Base-by-base conservation (phyloP, 148 eudicot genomes). In the Vaccinium macrocarpon region DNA sequence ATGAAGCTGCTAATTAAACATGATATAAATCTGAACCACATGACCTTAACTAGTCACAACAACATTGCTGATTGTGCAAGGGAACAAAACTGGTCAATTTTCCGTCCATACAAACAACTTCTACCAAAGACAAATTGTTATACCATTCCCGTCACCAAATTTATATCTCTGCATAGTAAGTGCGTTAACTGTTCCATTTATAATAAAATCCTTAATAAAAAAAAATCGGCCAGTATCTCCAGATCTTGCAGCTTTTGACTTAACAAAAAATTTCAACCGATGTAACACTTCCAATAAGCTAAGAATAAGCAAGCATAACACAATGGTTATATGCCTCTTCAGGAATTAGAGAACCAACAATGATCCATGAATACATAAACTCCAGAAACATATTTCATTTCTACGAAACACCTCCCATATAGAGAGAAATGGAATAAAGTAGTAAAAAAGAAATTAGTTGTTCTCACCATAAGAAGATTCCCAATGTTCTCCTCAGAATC, bases 391-490 rank as follows among this genome's bases (percentile, higher is more conserved):
- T 52, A 42, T 35, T 55, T 55, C 48, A 66, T 48, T 18, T 48
- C 74, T 25, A 81, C 21, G 66, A 70, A 19, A 59, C 49, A 10
- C 25, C 56, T 61, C 25, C 35, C n/a, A 14, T 81, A 23, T 14
- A 62, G 23, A 82, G 19, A 70, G 46, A 2, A 2, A 2, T 19
- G 1, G 4, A 16, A 48, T 50, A 81, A 15, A 56, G 49, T 3
- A 50, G 10, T 6, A 74, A 14, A 11, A 82, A 38, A 75, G 50
- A 51, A 59, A 19, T 42, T 8, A 82, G 38, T 55, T 72, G 50
- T 50, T 82, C 93, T 91, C 88, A 96, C 99, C 99, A 96, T 96
- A 68, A 96, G 80, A 88, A 96, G 96, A 90, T 92, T 92, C 82
- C 97, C 98, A 49, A 93, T 90, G 86, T 91, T 92, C 72, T 93